Percentiles rank a stretch among this genome's conserved stretches.
Conservation (phyloP, 441 rosid species). For the Gossypium davidsonii region DNA sequence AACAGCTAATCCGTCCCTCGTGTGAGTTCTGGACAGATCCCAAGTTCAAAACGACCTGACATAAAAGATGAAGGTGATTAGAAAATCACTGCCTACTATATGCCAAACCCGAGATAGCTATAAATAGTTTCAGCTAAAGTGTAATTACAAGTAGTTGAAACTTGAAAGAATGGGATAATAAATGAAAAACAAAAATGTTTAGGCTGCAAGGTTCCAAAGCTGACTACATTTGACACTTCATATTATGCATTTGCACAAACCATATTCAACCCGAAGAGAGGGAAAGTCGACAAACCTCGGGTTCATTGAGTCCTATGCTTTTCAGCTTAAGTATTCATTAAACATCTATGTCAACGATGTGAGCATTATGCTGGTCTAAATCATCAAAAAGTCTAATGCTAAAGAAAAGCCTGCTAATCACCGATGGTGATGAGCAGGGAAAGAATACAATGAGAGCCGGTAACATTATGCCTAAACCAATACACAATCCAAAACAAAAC, state of each 20-base stretch:
- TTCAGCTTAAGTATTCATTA: background rate
- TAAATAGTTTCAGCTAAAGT: too few species aligned
- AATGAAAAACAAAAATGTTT: background rate
- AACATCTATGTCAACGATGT: background rate
- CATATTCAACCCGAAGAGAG: background rate
- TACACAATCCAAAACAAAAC: background rate
- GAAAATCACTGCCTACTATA: background rate
- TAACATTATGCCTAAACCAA: background rate
- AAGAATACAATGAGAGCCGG: background rate
- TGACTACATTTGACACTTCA: background rate
- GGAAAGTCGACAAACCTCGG: background rate
- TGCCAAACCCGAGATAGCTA: background rate
- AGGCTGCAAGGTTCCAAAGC: background rate
- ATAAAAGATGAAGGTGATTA: constrained; percentile 2
- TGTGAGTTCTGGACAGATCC: constrained; percentile 77
- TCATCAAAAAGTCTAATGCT: background rate
- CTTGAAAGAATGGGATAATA: background rate
- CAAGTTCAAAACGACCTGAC: constrained; percentile 78
- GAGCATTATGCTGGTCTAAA: too few species aligned
- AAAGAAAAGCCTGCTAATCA: background rate
- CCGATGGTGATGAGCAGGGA: background rate
- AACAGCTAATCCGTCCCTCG: constrained; percentile 62
- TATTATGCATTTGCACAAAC: background rate
- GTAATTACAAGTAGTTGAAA: background rate
- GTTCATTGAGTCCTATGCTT: background rate